These are phyloP conservation scores for Lathyrus sativus DNA, from an alignment of 306 rosid species.

Conservation along the genomic window DNA sequence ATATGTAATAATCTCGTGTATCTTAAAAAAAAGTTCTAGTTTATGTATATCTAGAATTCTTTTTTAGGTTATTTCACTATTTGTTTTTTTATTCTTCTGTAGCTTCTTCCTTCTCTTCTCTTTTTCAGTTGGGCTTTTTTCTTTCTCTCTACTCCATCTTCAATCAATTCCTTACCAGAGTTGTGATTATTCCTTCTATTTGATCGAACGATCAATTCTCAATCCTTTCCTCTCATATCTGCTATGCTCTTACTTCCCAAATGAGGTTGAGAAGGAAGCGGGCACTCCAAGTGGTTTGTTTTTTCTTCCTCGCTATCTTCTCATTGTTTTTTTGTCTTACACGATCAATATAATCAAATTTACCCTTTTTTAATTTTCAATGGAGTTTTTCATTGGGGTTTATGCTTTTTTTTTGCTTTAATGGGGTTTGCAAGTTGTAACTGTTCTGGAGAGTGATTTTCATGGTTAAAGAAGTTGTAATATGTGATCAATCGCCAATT, in stretches of 20 bases:
- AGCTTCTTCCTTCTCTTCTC: too few species aligned
- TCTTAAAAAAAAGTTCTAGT: too few species aligned
- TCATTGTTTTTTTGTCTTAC: too few species aligned
- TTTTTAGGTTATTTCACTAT: too few species aligned
- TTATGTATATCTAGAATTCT: too few species aligned
- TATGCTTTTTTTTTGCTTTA: slow-evolving; percentile 8
- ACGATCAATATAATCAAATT: too few species aligned
- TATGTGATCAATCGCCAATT: background rate
- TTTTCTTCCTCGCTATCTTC: background rate
- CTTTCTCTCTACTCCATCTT: too few species aligned
- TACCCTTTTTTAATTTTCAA: too few species aligned
- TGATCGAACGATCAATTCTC: slow-evolving; percentile 43
- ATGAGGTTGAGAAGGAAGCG: slow-evolving; percentile 92
- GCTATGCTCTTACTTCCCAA: slow-evolving; percentile 73
- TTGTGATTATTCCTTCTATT: slow-evolving; percentile 15
- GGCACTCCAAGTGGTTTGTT: slow-evolving; percentile 95
- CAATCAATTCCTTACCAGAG: too few species aligned
- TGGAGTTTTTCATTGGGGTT: slow-evolving; percentile 31
- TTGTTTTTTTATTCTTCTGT: too few species aligned
- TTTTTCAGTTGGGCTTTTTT: too few species aligned
- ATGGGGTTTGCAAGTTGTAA: slow-evolving; percentile 30
- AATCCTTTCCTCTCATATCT: slow-evolving; percentile 38
- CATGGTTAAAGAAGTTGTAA: slow-evolving; percentile 4
- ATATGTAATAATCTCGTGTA: too few species aligned
- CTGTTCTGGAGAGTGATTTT: slow-evolving; percentile 31